Evolutionary conservation across 2,329 filamentous ascomycete genomes (phyloP).

Genomic region (Pochonia chlamydosporia): DNA sequence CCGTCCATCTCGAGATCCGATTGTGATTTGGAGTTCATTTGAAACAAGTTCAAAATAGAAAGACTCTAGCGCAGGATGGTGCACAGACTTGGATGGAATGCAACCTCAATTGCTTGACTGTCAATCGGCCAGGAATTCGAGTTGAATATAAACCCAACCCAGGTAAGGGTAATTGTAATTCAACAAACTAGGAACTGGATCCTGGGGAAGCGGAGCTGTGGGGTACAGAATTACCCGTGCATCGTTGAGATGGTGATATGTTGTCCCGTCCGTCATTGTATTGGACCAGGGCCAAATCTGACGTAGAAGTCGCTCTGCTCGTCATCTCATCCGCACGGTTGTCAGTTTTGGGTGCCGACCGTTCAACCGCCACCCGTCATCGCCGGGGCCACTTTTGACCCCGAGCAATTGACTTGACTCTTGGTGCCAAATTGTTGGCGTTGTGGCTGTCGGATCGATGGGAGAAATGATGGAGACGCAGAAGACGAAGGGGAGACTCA

Average conservation of each 20-base stretch:
- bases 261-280: too few species aligned
- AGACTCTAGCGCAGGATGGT: too few species aligned
- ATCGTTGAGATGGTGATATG: too few species aligned
- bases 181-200: background rate
- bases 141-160: background rate
- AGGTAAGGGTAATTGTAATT: background rate
- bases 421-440: too few species aligned
- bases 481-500: background rate
- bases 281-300: too few species aligned
- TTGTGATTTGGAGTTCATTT: slow-evolving; percentile 9
- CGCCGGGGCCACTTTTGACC: background rate
- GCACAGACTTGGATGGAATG: background rate
- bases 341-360: background rate
- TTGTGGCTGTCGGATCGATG: too few species aligned
- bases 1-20: slow-evolving; percentile 9
- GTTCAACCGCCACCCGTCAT: too few species aligned
- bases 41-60: background rate
- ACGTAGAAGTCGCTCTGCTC: too few species aligned
- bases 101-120: background rate
- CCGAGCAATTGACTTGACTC: background rate
- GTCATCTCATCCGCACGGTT: background rate
- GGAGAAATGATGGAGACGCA: background rate
- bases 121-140: background rate
- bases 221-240: background rate
- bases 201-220: background rate